Evolutionary conservation across 805 yeast species (phyloP), one percentile per base, ranked within the genome.

Genomic region (Candida tibetensis): DNA sequence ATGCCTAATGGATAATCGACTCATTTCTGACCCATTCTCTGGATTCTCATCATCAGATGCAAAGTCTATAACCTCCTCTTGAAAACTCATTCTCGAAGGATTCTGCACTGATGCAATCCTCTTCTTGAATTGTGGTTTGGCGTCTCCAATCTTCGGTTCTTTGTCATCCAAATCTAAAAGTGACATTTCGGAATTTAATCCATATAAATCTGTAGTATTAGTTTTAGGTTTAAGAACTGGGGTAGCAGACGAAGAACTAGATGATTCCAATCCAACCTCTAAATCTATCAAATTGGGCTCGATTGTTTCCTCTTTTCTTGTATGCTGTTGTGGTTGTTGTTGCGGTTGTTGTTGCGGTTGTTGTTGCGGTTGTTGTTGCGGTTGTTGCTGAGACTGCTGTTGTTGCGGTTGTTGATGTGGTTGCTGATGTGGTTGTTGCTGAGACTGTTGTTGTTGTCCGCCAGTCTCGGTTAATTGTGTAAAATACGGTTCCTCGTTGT

Each of bases 31-130:
- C 12, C 55, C 55, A 34, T 59, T 55, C 5, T 52, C 64, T 1
- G 66, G 66, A 39, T 61, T 63, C 39, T 69, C 74, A 44, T 69
- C 73, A 44, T 69, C 74, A 9, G 72, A 66, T 1, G 68, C 74
- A 57, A 67, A 69, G 46, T 69, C 74, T 39, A 69, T 61, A 3
- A 68, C 71, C 42, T 69, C 71, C 46, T 69, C 73, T 42, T 66
- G 65, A 21, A 68, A 60, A 18, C 49, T 58, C 28, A 66, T 46
- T 30, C 48, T 58, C 7, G 56, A 49, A 3, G 66, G 67, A 13
- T 51, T 47, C 34, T 54, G 60, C 17, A 51, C 46, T 3, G 60
- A 55, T 1, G 63, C 49, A 10, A 60, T 43, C 32, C 62, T 46
- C 46, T 65, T 68, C 40, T 62, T 66, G 47, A 55, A 64, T 33